These are phyloP conservation scores for Trifolium pratense DNA, from an alignment of 306 rosid species.

Conservation along the genomic window DNA sequence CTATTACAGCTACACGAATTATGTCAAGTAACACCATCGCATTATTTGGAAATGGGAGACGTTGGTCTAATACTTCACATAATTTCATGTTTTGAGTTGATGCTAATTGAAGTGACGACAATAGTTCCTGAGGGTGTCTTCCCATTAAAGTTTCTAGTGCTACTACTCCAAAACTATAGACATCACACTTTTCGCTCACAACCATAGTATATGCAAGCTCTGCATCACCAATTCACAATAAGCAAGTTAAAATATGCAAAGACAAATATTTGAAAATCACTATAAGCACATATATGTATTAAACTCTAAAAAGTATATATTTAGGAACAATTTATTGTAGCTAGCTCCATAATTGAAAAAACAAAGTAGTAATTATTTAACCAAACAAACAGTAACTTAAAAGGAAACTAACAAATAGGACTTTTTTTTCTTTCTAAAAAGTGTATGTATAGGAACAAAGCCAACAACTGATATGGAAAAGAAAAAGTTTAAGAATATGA, in stretches of 20 bases:
- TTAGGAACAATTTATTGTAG: no score
- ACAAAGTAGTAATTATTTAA: no score
- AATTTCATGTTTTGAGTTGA: neutral
- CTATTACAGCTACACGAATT: neutral
- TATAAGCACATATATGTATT: no score
- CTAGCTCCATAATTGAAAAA: no score
- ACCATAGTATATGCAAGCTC: constrained; percentile 37
- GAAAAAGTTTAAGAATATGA: no score
- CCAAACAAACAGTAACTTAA: no score
- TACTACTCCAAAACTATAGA: constrained; percentile 38
- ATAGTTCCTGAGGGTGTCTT: constrained; percentile 25
- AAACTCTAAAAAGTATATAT: no score
- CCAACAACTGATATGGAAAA: no score
- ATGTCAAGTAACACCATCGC: neutral
- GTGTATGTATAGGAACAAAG: no score
- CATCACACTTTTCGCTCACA: constrained; percentile 38
- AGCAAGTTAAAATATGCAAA: no score
- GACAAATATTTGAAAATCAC: neutral
- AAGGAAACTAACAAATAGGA: no score
- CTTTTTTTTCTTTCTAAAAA: no score
- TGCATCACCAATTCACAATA: neutral
- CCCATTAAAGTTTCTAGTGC: constrained; percentile 39
- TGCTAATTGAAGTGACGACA: constrained; percentile 27
- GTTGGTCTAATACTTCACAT: constrained; percentile 20
- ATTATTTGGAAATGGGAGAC: neutral